Conservation (phyloP, 1,139 yeast genomes). For the Arxiozyma slooffiae region DNA sequence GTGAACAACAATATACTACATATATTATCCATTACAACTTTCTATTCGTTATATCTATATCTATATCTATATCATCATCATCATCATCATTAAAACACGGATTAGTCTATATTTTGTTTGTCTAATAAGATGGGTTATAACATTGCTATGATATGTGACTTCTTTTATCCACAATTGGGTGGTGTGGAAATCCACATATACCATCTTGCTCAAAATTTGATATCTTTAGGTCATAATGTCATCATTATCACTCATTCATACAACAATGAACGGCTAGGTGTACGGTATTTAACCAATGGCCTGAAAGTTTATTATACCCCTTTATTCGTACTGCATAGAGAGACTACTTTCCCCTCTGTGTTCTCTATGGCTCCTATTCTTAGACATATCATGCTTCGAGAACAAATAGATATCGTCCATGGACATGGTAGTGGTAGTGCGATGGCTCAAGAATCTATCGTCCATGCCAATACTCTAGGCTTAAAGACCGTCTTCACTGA, state of each 20-base stretch:
- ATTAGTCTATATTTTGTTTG: no score
- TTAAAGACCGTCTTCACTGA: conserved; percentile 86
- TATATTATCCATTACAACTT: no score
- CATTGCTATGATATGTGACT: conserved; percentile 73
- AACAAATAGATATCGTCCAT: conserved; percentile 78
- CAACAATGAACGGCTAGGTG: conserved; percentile 61
- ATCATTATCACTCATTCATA: conserved; percentile 83
- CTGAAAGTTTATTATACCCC: conserved; percentile 90
- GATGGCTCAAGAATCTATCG: conserved; percentile 78
- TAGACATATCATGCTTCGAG: conserved; percentile 77
- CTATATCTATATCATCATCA: no score
- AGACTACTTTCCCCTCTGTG: conserved; percentile 80
- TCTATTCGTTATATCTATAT: no score
- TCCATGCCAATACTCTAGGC: conserved; percentile 92
- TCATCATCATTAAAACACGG: no score
- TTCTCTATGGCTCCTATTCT: conserved; percentile 80
- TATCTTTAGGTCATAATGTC: conserved; percentile 84
- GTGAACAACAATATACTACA: no score
- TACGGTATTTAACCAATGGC: conserved; percentile 78
- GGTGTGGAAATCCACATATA: conserved; percentile 95
- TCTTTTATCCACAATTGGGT: conserved; percentile 97
- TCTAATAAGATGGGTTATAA: background rate
- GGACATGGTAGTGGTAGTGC: conserved; percentile 90
- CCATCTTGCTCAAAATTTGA: conserved; percentile 68
- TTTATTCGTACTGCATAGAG: conserved; percentile 64